Base-by-base conservation (phyloP, 179 eudicot genomes). In the Amaranthus tricolor region DNA sequence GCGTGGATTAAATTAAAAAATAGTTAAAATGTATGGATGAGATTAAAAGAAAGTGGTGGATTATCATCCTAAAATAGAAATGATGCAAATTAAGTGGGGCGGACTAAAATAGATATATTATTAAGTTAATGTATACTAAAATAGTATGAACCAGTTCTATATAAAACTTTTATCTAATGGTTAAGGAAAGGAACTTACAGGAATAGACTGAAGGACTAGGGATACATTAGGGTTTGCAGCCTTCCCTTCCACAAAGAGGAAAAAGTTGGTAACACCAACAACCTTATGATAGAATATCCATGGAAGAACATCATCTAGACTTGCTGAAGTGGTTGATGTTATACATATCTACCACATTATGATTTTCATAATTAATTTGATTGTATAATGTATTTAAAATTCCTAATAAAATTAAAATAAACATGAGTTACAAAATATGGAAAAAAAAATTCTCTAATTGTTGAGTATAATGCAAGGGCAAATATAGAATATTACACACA, bases 271-370 rank as follows among this genome's bases (percentile, higher is more conserved):
- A 31, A 95, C 84, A 52, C 99, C 99, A 68, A 95, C 83, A 76
- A 90, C 97, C 77, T 95, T 95, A 78, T 93, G 99, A 70, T 87
- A 91, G 73, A 87, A 90, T 73, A 95, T 88, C 99, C 99, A 95
- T 19, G 99, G 97, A 2, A 95, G 84, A 68, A 84, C 78, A 83
- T 91, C 95, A 68, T 93, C 93, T 76, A 95, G 77, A 64, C 91
- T 85, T 78, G 92, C 98, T 71, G 99, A 89, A 68, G 99, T 95
- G 74, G 91, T 95, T 52, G 99, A 83, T n/a, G 97, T 93, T 73
- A 95, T 85, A 77, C 98, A 91, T 73, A 93, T 80, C 99, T 95
- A 84, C 21, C 61, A 71, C n/a, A 73, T 11, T 7, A 24, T 6
- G 9, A 52, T 17, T 1, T 0, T 58, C 6, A 19, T 43, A 3